Conservation (phyloP, 108 stramenopile species). For the Cylindrotheca closterium region DNA sequence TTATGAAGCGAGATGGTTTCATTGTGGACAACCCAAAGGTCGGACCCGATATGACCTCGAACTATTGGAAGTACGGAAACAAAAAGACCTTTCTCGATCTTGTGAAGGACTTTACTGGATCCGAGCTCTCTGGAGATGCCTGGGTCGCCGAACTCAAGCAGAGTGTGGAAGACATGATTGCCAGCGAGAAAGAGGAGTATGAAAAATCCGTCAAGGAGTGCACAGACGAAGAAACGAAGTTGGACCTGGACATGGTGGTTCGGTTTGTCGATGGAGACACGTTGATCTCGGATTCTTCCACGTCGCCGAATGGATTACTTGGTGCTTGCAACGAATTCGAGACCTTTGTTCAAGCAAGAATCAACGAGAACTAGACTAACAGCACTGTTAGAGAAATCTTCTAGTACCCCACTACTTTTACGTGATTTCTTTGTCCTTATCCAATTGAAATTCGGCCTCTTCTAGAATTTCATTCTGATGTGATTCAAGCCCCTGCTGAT, state of each 20-base stretch:
- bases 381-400: too few species aligned
- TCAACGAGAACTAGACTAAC: not conserved
- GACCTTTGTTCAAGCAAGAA: slow-evolving; percentile 36
- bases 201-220: slow-evolving; percentile 37
- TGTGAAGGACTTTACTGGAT: slow-evolving; percentile 63
- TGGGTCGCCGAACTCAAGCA: slow-evolving; percentile 57
- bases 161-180: slow-evolving; percentile 57
- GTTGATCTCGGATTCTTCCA: slow-evolving; percentile 57
- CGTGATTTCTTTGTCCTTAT: too few species aligned
- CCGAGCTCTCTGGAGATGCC: slow-evolving; percentile 63
- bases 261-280: slow-evolving; percentile 70
- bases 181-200: slow-evolving; percentile 54
- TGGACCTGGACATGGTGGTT: slow-evolving; percentile 66
- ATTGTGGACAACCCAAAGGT: slow-evolving; percentile 73
- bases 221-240: slow-evolving; percentile 13
- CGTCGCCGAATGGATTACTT: slow-evolving; percentile 36
- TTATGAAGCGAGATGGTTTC: slow-evolving; percentile 55
- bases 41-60: slow-evolving; percentile 51
- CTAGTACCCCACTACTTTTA: too few species aligned
- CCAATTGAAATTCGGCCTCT: too few species aligned
- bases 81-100: slow-evolving; percentile 61
- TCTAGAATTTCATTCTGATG: too few species aligned
- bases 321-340: slow-evolving; percentile 68
- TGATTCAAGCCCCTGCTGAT: too few species aligned
- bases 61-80: slow-evolving; percentile 72